These are phyloP conservation scores for Apiospora koreana DNA, from an alignment of 2,329 filamentous ascomycete genomes.

Conservation along the genomic window DNA sequence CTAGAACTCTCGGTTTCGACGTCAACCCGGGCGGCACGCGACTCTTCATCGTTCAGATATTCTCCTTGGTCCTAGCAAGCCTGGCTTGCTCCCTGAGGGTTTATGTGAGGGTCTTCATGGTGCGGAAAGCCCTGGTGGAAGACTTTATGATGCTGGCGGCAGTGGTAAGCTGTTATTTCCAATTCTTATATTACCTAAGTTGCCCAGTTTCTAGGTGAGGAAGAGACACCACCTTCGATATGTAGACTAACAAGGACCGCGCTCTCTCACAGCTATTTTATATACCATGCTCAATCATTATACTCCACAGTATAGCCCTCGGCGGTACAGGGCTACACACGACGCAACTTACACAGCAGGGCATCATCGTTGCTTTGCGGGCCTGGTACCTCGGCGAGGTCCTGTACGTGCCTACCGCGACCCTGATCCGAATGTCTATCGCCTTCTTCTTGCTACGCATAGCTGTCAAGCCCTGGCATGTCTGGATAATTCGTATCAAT, in stretches of 20 bases:
- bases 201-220: no score
- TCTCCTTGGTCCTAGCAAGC: conserved; percentile 38
- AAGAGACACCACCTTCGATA: not conserved
- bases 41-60: conserved; percentile 23
- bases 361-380: conserved; percentile 26
- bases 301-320: conserved; percentile 32
- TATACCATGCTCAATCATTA: conserved; percentile 32
- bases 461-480: conserved; percentile 34
- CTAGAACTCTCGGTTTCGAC: conserved; percentile 22
- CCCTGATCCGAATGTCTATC: conserved; percentile 42
- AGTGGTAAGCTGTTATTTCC: conserved; percentile 37
- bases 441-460: conserved; percentile 43
- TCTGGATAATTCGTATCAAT: conserved; percentile 34
- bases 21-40: conserved; percentile 25
- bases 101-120: conserved; percentile 45
- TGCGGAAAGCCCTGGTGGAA: conserved; percentile 44
- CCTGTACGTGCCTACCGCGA: conserved; percentile 41
- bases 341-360: conserved; percentile 21
- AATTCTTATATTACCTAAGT: not conserved
- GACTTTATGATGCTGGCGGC: conserved; percentile 50
- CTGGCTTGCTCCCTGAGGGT: conserved; percentile 41
- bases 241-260: not conserved
- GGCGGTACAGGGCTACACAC: conserved; percentile 31
- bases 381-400: conserved; percentile 43
- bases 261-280: conserved; percentile 33